These are phyloP conservation scores for Sesbania bispinosa DNA, from an alignment of 306 rosid genomes.

Conservation along the genomic window DNA sequence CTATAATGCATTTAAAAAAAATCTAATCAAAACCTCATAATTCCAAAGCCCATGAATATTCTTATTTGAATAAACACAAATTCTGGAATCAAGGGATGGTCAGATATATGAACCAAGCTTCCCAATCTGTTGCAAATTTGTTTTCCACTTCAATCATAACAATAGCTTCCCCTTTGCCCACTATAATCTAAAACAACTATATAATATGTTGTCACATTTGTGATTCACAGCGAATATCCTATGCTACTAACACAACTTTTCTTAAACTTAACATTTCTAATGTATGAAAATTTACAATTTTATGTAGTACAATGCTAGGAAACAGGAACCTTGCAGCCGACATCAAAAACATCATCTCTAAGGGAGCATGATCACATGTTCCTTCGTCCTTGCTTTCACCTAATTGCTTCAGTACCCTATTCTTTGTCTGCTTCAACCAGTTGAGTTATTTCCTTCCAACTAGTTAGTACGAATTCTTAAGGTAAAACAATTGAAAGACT, in stretches of 20 bases:
- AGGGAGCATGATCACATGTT: conserved; percentile 84
- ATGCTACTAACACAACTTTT: background rate
- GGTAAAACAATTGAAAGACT: too few species aligned
- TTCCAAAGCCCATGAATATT: background rate
- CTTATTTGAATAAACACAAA: too few species aligned
- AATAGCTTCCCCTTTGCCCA: too few species aligned
- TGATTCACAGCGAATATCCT: conserved; percentile 3
- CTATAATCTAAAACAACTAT: too few species aligned
- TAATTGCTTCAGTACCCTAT: too few species aligned
- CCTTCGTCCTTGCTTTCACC: conserved; percentile 87
- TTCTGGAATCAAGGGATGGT: too few species aligned
- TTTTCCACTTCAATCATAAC: too few species aligned
- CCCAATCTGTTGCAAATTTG: background rate
- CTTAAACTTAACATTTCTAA: background rate
- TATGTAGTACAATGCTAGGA: conserved; percentile 25
- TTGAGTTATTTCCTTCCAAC: too few species aligned
- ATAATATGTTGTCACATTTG: background rate
- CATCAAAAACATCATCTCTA: conserved; percentile 61
- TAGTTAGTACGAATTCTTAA: too few species aligned
- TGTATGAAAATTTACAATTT: background rate
- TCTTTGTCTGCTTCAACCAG: too few species aligned
- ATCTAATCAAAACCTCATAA: background rate
- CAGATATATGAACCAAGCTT: too few species aligned
- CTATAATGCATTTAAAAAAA: background rate
- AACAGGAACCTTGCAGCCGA: conserved; percentile 49